Conservation (phyloP, 2,329 filamentous ascomycete species). For the Clathrospora elynae region DNA sequence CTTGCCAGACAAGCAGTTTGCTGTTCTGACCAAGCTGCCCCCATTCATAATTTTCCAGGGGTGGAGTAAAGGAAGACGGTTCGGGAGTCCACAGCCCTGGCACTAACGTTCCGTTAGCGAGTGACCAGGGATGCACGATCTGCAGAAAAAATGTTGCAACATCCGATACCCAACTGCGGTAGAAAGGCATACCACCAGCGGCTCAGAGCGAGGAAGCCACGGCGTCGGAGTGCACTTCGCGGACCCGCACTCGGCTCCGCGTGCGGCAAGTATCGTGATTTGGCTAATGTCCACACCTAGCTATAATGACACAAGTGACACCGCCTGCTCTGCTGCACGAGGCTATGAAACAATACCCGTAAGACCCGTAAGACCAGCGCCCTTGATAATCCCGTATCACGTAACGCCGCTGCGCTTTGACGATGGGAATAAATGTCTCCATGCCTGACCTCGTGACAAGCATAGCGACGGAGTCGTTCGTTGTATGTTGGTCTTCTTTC, state of each 20-base stretch:
- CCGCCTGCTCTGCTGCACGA: constrained; percentile 4
- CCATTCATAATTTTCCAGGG: constrained; percentile 10
- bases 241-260: constrained; percentile 15
- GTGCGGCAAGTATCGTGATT: constrained; percentile 5
- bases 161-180: constrained; percentile 8
- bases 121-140: constrained; percentile 4
- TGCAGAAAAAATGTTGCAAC: constrained; percentile 9
- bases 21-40: background rate
- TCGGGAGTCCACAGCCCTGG: constrained; percentile 8
- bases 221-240: constrained; percentile 7
- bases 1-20: background rate
- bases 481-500: background rate
- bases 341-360: constrained; percentile 10
- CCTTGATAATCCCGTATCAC: constrained; percentile 26
- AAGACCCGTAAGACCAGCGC: constrained; percentile 18
- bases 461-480: background rate
- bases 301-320: constrained; percentile 4
- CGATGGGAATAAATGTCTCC: constrained; percentile 23
- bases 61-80: constrained; percentile 4
- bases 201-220: constrained; percentile 7
- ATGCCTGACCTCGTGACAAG: constrained; percentile 20
- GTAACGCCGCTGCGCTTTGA: constrained; percentile 18
- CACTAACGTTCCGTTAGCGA: constrained; percentile 16
- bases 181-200: constrained; percentile 13
- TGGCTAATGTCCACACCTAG: constrained; percentile 10